phyloP scores from a whole-genome alignment of 371 early-diverging fungal genomes.

The Neoconidiobolus thromboides region DNA sequence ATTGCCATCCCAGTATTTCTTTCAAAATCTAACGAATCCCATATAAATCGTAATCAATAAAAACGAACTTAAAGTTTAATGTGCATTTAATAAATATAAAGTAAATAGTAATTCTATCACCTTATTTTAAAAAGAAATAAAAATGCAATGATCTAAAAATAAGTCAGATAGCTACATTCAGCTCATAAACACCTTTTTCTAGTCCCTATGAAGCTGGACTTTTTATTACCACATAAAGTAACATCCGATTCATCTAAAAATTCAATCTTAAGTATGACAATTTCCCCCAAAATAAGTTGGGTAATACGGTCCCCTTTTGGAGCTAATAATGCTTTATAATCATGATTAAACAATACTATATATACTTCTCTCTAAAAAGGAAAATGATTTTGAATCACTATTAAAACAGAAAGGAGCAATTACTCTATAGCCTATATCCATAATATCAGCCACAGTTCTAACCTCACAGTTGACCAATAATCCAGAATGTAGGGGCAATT shows the following conservation, averaged over 20 bases:
- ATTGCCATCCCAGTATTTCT: no score
- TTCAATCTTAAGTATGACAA: constrained; percentile 56
- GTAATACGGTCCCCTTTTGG: constrained; percentile 89
- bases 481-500: constrained; percentile 81
- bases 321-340: constrained; percentile 52
- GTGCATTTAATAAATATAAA: no score
- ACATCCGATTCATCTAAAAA: constrained; percentile 58
- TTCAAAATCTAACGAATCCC: no score
- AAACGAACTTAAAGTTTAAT: no score
- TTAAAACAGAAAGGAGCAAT: background rate
- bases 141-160: no score
- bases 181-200: background rate
- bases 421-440: constrained; percentile 92
- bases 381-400: background rate
- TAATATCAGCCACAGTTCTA: constrained; percentile 91
- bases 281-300: constrained; percentile 83
- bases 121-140: no score
- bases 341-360: constrained; percentile 83
- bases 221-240: constrained; percentile 67
- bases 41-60: no score
- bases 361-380: constrained; percentile 30
- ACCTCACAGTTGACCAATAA: constrained; percentile 82
- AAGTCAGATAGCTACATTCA: no score
- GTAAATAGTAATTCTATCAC: no score
- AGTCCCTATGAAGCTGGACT: constrained; percentile 90